Evolutionary conservation across 1,139 yeast genomes (phyloP), one percentile per base, ranked within the genome.

Genomic region (Hansenula sp.): DNA sequence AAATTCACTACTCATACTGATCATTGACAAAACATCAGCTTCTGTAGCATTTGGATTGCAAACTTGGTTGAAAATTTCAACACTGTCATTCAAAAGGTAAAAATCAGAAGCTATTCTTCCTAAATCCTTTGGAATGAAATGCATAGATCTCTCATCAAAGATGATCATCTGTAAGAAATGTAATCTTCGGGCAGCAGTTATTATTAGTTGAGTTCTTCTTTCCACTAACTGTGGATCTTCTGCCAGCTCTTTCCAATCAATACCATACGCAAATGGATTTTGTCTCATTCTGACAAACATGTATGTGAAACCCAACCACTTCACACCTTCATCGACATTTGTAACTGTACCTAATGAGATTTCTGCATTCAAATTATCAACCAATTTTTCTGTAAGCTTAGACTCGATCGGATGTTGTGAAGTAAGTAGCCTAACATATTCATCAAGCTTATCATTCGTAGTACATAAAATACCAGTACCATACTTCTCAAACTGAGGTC

Each of bases 391-490:
- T 44, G 81, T 73, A 36, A 94, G 68, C 45, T 80, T 77, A 0
- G 97, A 88, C 60, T 94, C 99, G 45, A 94, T 92, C 0, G 99
- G 97, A 63, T 89, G 96, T 57, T 94, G 98, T 48, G 94, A 96
- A 0, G 96, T 82, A 25, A 94, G 75, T 28, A 90, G 71, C 0
- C 95, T 79, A 20, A 94, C 76, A 56, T 92, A 94, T 55, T 88
- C 96, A 51, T 89, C 95, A 22, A 94, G 64, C 41, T 78, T 71
- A 56, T 90, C 97, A 46, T 77, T 73, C 0, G 95, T 74, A 1
- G 98, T 92, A 59, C 94, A 80, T 40, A 94, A 68, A 31, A 89
- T 82, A 68, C 97, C 97, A 2, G 92, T 86, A 69, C 98, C 99
- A 57, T 75, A 83, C 43, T 77, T 78, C 55, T 94, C 96, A 63